Evolutionary conservation across 371 early-diverging fungal species (phyloP), one percentile per base, ranked within the genome.

Genomic region (Mucor irregularis): DNA sequence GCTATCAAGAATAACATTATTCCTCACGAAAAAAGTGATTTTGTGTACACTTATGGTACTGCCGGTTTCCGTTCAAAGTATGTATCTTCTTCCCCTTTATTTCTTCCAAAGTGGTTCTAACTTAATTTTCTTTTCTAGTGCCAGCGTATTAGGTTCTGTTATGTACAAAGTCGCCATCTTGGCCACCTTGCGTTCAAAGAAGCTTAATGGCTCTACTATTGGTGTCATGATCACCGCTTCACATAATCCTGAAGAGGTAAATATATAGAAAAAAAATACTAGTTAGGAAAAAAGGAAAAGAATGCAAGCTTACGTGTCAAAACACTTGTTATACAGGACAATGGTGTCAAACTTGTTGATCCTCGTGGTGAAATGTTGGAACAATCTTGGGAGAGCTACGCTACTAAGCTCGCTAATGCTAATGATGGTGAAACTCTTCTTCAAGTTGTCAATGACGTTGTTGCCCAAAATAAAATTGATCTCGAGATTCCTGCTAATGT

Each of bases 191-290:
- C 88, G 99, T 49, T 96, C 97, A 16, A 89, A 92, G 63, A 87
- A 85, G 63, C 80, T 93, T 47, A 76, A 85, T 49, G 95, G 97
- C 38, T 84, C 90, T 58, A 81, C 82, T 53, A 95, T 99, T 56
- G 99, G 99, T 59, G 88, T 96, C 37, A 98, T 99, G 98, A 86
- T 99, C 56, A 99, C 99, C 43, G 99, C 99, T 35, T 96, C 97
- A 31, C 99, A 99, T 80, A 99, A 99, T 76, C 94, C 96, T 49
- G 95, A 83, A 59, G 80, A 82, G 62, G 94, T 92, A 77, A 64
- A 47, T 9, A 29, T n/a, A 38, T 16, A n/a, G n/a, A n/a, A n/a
- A n/a, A n/a, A n/a, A n/a, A 24, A 24, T 24, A 21, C 9, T 11
- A 21, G 14, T 7, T 3, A 19, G 21, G 11, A 42, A 13, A 19